Evolutionary conservation across 2,329 filamentous ascomycete species (phyloP).

Genomic region (Allantophomopsis lycopodina): DNA sequence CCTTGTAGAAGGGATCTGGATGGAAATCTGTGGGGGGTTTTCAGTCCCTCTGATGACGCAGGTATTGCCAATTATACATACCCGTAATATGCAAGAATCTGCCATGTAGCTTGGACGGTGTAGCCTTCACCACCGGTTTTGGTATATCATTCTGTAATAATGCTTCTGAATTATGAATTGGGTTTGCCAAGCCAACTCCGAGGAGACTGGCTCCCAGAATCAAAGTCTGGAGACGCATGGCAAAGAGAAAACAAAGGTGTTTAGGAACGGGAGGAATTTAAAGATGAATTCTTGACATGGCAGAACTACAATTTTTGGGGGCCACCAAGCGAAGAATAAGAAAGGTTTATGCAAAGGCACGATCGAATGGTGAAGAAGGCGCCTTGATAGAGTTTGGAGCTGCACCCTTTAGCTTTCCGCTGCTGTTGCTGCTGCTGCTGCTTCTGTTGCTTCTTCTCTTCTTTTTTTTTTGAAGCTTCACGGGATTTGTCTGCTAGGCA

Average conservation of each 20-base stretch:
- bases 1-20: constrained; percentile 76
- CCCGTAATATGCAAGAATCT: constrained; percentile 83
- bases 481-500: too few relatives aligned
- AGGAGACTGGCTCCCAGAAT: constrained; percentile 12
- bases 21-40: constrained; percentile 58
- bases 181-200: constrained; percentile 3
- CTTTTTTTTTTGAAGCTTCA: too few relatives aligned
- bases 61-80: constrained; percentile 25
- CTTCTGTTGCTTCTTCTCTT: too few relatives aligned
- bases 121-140: constrained; percentile 13
- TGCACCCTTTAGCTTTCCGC: too few relatives aligned
- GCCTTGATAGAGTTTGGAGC: too few relatives aligned
- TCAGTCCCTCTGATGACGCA: constrained; percentile 5
- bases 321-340: too few relatives aligned
- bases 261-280: not conserved
- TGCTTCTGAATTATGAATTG: constrained; percentile 1
- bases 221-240: constrained; percentile 8
- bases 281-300: too few relatives aligned
- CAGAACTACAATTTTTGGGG: too few relatives aligned
- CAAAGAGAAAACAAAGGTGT: not conserved
- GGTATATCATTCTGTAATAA: too few relatives aligned
- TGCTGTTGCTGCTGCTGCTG: too few relatives aligned
- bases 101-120: constrained; percentile 38
- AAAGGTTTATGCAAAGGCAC: too few relatives aligned
- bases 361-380: too few relatives aligned